phyloP scores from a whole-genome alignment of 2,329 filamentous ascomycete species.

The Aspergillus flavus region DNA sequence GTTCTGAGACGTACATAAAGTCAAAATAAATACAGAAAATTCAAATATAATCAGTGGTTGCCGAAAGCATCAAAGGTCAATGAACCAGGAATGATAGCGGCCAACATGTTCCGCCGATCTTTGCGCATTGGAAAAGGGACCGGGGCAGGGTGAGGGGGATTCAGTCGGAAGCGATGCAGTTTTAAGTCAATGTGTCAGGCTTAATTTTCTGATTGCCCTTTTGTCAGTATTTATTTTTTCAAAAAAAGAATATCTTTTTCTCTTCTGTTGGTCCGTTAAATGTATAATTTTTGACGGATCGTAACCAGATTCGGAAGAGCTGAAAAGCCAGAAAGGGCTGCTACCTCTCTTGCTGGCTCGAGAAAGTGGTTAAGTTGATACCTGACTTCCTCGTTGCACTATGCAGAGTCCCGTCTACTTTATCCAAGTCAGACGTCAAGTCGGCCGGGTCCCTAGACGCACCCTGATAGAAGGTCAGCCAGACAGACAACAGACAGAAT shows the following conservation, averaged over 20 bases:
- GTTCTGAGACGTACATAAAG: constrained; percentile 22
- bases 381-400: constrained; percentile 27
- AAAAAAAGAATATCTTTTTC: constrained; percentile 3
- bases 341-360: constrained; percentile 10
- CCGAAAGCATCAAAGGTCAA: constrained; percentile 17
- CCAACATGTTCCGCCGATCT: constrained; percentile 20
- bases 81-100: constrained; percentile 24
- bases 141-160: constrained; percentile 25
- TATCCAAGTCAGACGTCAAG: constrained; percentile 26
- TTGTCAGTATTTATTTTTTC: background rate
- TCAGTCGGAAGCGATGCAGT: constrained; percentile 33
- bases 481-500: constrained; percentile 22
- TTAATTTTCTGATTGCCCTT: constrained; percentile 15
- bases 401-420: constrained; percentile 36
- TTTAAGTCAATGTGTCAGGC: constrained; percentile 37
- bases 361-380: constrained; percentile 24
- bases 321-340: background rate
- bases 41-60: constrained; percentile 12
- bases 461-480: constrained; percentile 22
- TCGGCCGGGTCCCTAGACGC: constrained; percentile 19
- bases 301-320: constrained; percentile 16
- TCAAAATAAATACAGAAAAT: constrained; percentile 12
- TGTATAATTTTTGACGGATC: constrained; percentile 9
- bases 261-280: constrained; percentile 11
- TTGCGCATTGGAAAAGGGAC: constrained; percentile 24